These are phyloP conservation scores for Exserohilum rostratum DNA, from an alignment of 2,329 filamentous ascomycete species.

Conservation along the genomic window DNA sequence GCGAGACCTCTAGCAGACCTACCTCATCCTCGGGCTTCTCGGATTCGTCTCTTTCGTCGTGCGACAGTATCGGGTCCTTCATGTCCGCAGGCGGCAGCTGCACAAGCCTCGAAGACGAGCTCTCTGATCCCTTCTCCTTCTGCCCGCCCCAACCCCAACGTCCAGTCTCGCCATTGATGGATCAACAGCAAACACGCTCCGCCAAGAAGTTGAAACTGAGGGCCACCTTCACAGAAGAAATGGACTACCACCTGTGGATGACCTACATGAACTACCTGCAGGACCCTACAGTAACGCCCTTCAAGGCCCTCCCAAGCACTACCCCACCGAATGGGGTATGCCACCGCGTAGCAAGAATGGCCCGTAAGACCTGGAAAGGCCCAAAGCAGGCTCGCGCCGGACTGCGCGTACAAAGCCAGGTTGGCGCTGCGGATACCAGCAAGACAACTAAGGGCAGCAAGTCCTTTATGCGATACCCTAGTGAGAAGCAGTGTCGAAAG, in stretches of 20 bases:
- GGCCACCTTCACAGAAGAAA: conserved; percentile 63
- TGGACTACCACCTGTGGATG: conserved; percentile 71
- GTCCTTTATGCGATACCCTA: conserved; percentile 59
- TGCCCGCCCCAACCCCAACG: conserved; percentile 43
- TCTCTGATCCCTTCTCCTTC: conserved; percentile 61
- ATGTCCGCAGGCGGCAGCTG: conserved; percentile 65
- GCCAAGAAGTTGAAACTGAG: conserved; percentile 53
- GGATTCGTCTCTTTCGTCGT: conserved; percentile 67
- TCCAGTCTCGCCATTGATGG: conserved; percentile 41
- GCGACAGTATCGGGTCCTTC: conserved; percentile 62
- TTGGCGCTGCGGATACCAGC: conserved; percentile 51
- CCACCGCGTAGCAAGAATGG: conserved; percentile 66
- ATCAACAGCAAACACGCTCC: conserved; percentile 32
- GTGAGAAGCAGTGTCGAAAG: conserved; percentile 63
- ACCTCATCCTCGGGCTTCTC: conserved; percentile 65
- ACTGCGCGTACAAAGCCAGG: conserved; percentile 13
- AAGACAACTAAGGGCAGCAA: conserved; percentile 52
- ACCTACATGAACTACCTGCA: conserved; percentile 70
- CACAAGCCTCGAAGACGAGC: conserved; percentile 66
- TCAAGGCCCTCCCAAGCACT: conserved; percentile 69
- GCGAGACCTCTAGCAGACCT: conserved; percentile 59
- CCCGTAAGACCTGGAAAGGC: conserved; percentile 65
- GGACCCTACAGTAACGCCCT: conserved; percentile 69
- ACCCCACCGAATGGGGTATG: conserved; percentile 69
- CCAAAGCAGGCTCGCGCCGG: conserved; percentile 46